These are phyloP conservation scores for Aureobasidium pullulans DNA, from an alignment of 2,329 filamentous ascomycete genomes.

Conservation along the genomic window DNA sequence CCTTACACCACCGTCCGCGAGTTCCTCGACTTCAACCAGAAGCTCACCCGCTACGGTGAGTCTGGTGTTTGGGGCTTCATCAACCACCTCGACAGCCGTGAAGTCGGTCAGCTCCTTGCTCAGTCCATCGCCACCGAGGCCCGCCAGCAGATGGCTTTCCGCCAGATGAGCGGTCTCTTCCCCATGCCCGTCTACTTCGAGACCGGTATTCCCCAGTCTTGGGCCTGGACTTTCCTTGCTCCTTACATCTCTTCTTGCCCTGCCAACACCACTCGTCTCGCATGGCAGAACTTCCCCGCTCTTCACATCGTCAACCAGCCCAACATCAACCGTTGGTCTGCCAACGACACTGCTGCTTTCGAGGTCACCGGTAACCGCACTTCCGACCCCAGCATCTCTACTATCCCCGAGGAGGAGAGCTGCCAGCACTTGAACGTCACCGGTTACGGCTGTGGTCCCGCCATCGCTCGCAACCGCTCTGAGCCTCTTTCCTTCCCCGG, in stretches of 20 bases:
- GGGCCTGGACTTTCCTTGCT: slow-evolving; percentile 75
- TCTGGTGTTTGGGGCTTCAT: slow-evolving; percentile 75
- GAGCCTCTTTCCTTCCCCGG: slow-evolving; percentile 68
- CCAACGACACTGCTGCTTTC: slow-evolving; percentile 52
- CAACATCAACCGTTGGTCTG: slow-evolving; percentile 61
- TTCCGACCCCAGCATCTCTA: slow-evolving; percentile 47
- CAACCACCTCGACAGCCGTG: slow-evolving; percentile 67
- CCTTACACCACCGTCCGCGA: slow-evolving; percentile 67
- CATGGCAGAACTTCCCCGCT: slow-evolving; percentile 79
- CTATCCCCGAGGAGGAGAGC: slow-evolving; percentile 38
- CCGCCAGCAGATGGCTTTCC: slow-evolving; percentile 77
- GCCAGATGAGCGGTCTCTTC: slow-evolving; percentile 71
- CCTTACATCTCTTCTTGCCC: slow-evolving; percentile 77
- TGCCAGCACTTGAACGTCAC: slow-evolving; percentile 52
- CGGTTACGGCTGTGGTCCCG: slow-evolving; percentile 53
- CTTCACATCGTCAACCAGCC: slow-evolving; percentile 68
- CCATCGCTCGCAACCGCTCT: slow-evolving; percentile 61
- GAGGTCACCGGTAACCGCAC: slow-evolving; percentile 57
- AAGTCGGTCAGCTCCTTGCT: slow-evolving; percentile 63
- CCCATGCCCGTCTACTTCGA: slow-evolving; percentile 81
- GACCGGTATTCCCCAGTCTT: slow-evolving; percentile 71
- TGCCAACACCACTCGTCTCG: slow-evolving; percentile 61
- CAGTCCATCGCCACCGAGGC: slow-evolving; percentile 74
- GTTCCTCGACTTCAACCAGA: slow-evolving; percentile 77
- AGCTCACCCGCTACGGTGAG: slow-evolving; percentile 75